phyloP scores from a whole-genome alignment of 208 protist genomes.

The Porcisia deanei region DNA sequence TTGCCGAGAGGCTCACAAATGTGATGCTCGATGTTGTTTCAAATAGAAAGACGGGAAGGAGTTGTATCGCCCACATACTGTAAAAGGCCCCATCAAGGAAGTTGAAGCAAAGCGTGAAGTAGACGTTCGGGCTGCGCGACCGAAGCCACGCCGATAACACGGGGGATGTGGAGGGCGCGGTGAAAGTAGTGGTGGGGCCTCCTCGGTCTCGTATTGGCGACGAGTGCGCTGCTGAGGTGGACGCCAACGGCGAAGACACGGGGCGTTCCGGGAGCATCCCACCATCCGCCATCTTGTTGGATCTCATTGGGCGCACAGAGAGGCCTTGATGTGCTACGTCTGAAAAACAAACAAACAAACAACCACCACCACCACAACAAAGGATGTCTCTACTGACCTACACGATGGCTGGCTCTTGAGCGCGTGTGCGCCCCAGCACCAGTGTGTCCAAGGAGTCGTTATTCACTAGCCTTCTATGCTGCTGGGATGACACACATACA shows the following conservation, averaged over 20 bases:
- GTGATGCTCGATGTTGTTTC: conserved; percentile 12
- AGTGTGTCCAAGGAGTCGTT: background rate
- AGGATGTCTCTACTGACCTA: background rate
- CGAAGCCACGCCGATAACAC: background rate
- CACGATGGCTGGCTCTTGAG: background rate
- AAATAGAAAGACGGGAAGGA: conserved; percentile 48
- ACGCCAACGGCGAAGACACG: background rate
- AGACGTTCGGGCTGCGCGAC: conserved; percentile 40
- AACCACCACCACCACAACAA: too few relatives aligned
- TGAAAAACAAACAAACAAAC: background rate
- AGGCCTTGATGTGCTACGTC: background rate
- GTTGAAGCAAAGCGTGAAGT: conserved; percentile 37
- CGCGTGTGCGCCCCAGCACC: background rate
- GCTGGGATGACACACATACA: background rate
- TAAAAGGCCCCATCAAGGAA: conserved; percentile 54
- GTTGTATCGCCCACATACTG: conserved; percentile 48
- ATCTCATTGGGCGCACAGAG: background rate
- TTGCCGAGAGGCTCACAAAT: conserved; percentile 34
- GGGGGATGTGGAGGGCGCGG: background rate
- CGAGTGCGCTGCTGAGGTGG: background rate
- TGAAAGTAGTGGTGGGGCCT: too few relatives aligned
- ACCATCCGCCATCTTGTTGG: background rate
- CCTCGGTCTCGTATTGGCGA: background rate
- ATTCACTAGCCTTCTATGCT: background rate
- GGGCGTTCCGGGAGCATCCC: background rate